Conservation (phyloP, 2,329 filamentous ascomycete species). For the Fusarium chaquense region DNA sequence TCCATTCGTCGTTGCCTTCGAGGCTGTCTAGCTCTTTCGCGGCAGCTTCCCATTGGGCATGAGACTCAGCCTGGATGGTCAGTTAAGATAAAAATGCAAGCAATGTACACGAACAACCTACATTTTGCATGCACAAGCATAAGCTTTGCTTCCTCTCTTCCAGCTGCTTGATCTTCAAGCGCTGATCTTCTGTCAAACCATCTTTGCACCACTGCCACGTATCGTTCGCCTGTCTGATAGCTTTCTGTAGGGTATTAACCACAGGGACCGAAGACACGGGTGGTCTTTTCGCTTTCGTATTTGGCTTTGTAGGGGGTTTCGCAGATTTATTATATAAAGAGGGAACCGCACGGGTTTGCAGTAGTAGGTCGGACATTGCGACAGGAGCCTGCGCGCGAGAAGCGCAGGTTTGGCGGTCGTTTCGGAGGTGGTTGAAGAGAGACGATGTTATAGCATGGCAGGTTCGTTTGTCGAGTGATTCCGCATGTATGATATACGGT, state of each 20-base stretch:
- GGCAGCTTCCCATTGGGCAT: conserved; percentile 79
- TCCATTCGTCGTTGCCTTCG: conserved; percentile 87
- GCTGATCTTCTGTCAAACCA: conserved; percentile 64
- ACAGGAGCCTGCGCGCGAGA: conserved; percentile 4
- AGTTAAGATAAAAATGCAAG: conserved; percentile 3
- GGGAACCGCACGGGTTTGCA: conserved; percentile 43
- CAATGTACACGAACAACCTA: conserved; percentile 53
- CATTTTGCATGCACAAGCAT: conserved; percentile 73
- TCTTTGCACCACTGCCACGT: conserved; percentile 63
- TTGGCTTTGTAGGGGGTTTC: conserved; percentile 36
- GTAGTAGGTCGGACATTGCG: conserved; percentile 48
- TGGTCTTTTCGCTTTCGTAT: conserved; percentile 44
- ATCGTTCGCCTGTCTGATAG: conserved; percentile 56
- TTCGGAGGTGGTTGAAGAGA: not conserved
- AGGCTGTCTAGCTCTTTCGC: conserved; percentile 82
- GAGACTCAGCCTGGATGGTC: conserved; percentile 69
- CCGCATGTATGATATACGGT: not conserved
- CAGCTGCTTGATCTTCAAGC: conserved; percentile 58
- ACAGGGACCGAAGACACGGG: conserved; percentile 35
- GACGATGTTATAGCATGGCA: conserved; percentile 36
- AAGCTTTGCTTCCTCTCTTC: conserved; percentile 73
- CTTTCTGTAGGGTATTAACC: conserved; percentile 47
- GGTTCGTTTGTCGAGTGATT: not conserved
- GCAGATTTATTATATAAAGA: conserved; percentile 38
- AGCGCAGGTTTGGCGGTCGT: conserved; percentile 29